These are phyloP conservation scores for Atkinsonella texensis DNA, from an alignment of 2,329 filamentous ascomycete genomes.

Conservation along the genomic window DNA sequence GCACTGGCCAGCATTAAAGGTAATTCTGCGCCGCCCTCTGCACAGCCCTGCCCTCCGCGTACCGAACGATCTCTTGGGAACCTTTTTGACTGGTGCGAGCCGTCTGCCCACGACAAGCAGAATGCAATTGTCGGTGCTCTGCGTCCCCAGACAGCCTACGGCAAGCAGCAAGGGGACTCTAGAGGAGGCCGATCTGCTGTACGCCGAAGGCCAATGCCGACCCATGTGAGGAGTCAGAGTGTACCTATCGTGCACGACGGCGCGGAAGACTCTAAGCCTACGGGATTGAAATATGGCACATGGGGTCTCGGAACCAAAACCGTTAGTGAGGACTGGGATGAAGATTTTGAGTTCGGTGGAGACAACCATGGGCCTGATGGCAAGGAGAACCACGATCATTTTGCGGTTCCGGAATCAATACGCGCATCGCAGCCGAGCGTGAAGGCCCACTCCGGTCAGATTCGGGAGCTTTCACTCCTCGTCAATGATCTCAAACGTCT, in stretches of 20 bases:
- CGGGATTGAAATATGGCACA: constrained; percentile 63
- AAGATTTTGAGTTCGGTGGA: constrained; percentile 68
- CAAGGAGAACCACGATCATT: constrained; percentile 20
- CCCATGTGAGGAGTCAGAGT: constrained; percentile 70
- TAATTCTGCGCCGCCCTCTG: constrained; percentile 21
- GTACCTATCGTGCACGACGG: constrained; percentile 60
- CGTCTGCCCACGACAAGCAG: constrained; percentile 47
- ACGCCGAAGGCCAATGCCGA: constrained; percentile 54
- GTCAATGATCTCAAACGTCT: constrained; percentile 77
- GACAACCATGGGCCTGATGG: constrained; percentile 27
- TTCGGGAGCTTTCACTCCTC: constrained; percentile 66
- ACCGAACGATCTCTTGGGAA: constrained; percentile 50
- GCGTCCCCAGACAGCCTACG: constrained; percentile 63
- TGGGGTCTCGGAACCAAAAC: constrained; percentile 73
- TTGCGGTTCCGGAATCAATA: constrained; percentile 57
- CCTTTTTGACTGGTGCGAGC: constrained; percentile 70
- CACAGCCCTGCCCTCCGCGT: constrained; percentile 7
- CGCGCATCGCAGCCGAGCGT: constrained; percentile 73
- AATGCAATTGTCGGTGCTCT: constrained; percentile 45
- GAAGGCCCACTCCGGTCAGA: constrained; percentile 71
- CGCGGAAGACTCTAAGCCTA: constrained; percentile 39
- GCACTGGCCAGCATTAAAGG: constrained; percentile 42
- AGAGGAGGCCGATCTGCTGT: constrained; percentile 57
- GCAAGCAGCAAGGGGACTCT: constrained; percentile 59
- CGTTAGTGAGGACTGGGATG: constrained; percentile 79